These are phyloP conservation scores for Punctularia strigosozonata DNA, from an alignment of 768 basidiomycete species.

Conservation along the genomic window DNA sequence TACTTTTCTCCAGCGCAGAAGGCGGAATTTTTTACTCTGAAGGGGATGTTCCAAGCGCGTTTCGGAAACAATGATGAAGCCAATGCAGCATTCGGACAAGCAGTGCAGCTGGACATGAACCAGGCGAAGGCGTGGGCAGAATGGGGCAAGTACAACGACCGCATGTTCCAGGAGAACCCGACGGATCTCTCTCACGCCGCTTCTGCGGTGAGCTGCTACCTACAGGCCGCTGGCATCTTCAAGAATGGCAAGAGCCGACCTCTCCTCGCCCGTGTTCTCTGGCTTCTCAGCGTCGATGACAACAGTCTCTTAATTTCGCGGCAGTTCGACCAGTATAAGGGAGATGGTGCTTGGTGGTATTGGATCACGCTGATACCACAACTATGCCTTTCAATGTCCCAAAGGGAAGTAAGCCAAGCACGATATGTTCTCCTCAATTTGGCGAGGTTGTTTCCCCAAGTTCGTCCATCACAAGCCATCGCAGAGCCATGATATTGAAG, in stretches of 20 bases:
- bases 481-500: too few relatives aligned
- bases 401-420: conserved; percentile 89
- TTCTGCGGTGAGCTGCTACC: conserved; percentile 92
- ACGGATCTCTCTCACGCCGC: conserved; percentile 66
- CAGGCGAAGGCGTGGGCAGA: conserved; percentile 98
- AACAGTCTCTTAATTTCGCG: conserved; percentile 53
- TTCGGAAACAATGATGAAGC: conserved; percentile 83
- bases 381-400: conserved; percentile 77
- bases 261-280: conserved; percentile 84
- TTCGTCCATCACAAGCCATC: too few relatives aligned
- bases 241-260: conserved; percentile 90
- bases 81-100: conserved; percentile 84
- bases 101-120: conserved; percentile 90
- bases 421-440: conserved; percentile 81
- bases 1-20: conserved; percentile 94
- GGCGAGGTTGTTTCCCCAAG: conserved; percentile 89
- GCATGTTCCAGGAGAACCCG: conserved; percentile 81
- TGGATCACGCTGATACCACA: conserved; percentile 98
- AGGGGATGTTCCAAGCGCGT: conserved; percentile 96
- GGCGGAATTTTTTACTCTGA: conserved; percentile 96
- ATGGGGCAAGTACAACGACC: conserved; percentile 92
- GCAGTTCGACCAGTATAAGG: conserved; percentile 90
- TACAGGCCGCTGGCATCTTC: conserved; percentile 93
- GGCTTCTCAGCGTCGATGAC: conserved; percentile 93
- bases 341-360: conserved; percentile 95